phyloP scores from a whole-genome alignment of 805 yeast species.

The Priceomyces castillae region DNA sequence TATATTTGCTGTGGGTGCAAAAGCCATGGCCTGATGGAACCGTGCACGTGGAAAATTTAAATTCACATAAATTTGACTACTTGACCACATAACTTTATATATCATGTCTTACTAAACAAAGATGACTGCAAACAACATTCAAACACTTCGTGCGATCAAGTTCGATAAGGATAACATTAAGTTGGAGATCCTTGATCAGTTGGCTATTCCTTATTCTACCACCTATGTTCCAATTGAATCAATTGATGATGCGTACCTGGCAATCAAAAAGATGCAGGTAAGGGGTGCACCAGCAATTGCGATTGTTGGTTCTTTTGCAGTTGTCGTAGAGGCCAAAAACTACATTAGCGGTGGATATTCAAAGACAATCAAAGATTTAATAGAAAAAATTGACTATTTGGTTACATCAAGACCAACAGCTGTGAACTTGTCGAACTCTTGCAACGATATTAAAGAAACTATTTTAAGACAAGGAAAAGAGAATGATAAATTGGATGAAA shows the following conservation, averaged over 20 bases:
- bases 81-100: background rate
- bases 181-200: slow-evolving; percentile 74
- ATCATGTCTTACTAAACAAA: background rate
- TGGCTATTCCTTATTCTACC: slow-evolving; percentile 76
- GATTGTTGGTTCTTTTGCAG: slow-evolving; percentile 83
- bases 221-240: slow-evolving; percentile 59
- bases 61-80: background rate
- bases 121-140: background rate
- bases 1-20: no score
- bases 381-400: slow-evolving; percentile 57
- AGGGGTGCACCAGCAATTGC: slow-evolving; percentile 99
- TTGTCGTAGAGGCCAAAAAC: slow-evolving; percentile 63
- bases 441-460: slow-evolving; percentile 45
- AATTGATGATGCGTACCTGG: slow-evolving; percentile 74
- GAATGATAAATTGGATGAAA: slow-evolving; percentile 23
- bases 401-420: slow-evolving; percentile 91
- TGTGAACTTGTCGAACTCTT: slow-evolving; percentile 82
- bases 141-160: slow-evolving; percentile 58
- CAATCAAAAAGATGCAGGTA: slow-evolving; percentile 89
- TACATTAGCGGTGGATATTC: slow-evolving; percentile 12
- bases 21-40: no score
- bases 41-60: background rate
- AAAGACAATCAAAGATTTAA: slow-evolving; percentile 33
- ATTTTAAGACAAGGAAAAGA: slow-evolving; percentile 15
- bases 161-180: slow-evolving; percentile 48